These are phyloP conservation scores for Gautieria morchelliformis DNA, from an alignment of 768 basidiomycete genomes.

Conservation along the genomic window DNA sequence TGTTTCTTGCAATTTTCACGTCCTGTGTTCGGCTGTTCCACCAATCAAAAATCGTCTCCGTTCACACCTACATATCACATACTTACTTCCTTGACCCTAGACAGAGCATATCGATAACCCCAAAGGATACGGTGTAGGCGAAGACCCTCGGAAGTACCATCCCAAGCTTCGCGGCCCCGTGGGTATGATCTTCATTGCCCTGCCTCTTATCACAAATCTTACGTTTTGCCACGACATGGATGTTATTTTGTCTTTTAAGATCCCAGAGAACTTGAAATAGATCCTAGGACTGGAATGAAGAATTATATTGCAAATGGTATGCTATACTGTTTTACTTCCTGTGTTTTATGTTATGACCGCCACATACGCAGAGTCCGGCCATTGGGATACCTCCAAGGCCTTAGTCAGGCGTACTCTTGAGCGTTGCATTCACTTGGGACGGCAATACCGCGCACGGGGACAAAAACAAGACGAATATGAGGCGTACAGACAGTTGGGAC, in stretches of 20 bases:
- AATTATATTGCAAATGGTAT: constrained; percentile 84
- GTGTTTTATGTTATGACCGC: not conserved
- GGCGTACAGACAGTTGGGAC: constrained; percentile 72
- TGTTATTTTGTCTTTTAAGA: constrained; percentile 16
- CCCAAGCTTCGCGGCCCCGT: constrained; percentile 73
- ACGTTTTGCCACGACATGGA: not conserved
- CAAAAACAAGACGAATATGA: constrained; percentile 66
- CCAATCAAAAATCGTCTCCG: not conserved
- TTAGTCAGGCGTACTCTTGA: constrained; percentile 66
- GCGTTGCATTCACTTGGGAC: constrained; percentile 69
- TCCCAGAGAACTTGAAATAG: constrained; percentile 79
- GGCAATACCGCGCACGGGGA: constrained; percentile 47
- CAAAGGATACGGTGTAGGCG: constrained; percentile 77
- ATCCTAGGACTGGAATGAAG: constrained; percentile 85
- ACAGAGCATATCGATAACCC: constrained; percentile 90
- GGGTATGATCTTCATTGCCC: constrained; percentile 30
- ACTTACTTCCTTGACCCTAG: constrained; percentile 22
- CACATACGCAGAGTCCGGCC: constrained; percentile 41
- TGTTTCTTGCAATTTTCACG: not conserved
- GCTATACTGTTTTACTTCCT: not conserved
- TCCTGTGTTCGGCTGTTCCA: constrained; percentile 2
- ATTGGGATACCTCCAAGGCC: constrained; percentile 85
- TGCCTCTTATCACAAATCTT: not conserved
- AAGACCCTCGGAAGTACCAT: constrained; percentile 75
- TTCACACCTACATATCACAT: not conserved